Evolutionary conservation across 176 grass and related monocot genomes (phyloP).

Genomic region (maize (Zea mays)): Zm-B73-REFERENCE-NAM-5.0 NC_050099.1:241615501-241616000

Average conservation of each 20-base stretch:
- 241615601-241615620: conserved; percentile 67
- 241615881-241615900: not conserved
- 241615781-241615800: conserved; percentile 96
- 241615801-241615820: conserved; percentile 88
- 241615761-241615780: conserved; percentile 40
- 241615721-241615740: not conserved
- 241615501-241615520: conserved; percentile 45
- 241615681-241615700: not conserved
- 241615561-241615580: conserved; percentile 67
- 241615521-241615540: conserved; percentile 86
- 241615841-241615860: not conserved
- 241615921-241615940: not conserved
- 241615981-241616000: not conserved
- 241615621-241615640: conserved; percentile 59
- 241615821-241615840: not conserved
- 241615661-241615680: conserved; percentile 48
- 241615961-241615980: not conserved
- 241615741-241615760: too few species aligned
- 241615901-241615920: not conserved
- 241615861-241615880: not conserved
- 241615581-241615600: conserved; percentile 95
- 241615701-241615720: not conserved
- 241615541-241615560: conserved; percentile 58
- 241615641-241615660: not conserved
- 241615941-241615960: not conserved